Conservation (phyloP, 805 yeast genomes). For the Metschnikowia gruessii region DNA sequence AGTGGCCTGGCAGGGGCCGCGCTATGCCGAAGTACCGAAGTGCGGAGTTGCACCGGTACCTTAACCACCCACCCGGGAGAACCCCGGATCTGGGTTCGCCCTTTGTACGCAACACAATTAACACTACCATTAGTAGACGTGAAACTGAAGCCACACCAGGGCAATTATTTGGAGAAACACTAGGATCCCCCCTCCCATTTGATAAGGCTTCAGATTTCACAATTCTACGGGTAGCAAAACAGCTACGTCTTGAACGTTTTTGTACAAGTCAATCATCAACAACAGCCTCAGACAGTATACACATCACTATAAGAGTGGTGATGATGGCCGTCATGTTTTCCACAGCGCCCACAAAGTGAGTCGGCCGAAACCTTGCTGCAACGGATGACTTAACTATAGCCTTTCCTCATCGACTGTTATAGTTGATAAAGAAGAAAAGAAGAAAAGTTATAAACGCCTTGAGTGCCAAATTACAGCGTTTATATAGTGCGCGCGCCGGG, state of each 20-base stretch:
- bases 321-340: constrained; percentile 48
- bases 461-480: background rate
- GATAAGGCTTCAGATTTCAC: too few species aligned
- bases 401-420: constrained; percentile 58
- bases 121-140: too few species aligned
- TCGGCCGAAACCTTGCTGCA: constrained; percentile 28
- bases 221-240: background rate
- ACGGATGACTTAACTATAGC: constrained; percentile 38
- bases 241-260: background rate
- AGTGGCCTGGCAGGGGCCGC: too few species aligned
- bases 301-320: constrained; percentile 51
- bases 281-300: constrained; percentile 37
- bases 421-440: constrained; percentile 44
- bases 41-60: too few species aligned
- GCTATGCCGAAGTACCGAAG: too few species aligned
- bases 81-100: too few species aligned
- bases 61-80: too few species aligned
- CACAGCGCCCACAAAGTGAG: constrained; percentile 46
- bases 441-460: background rate
- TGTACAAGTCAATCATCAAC: constrained; percentile 12
- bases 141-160: too few species aligned
- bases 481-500: constrained; percentile 12
- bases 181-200: too few species aligned
- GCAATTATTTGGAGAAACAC: too few species aligned
- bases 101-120: too few species aligned